Percentiles rank a stretch among this genome's conserved stretches.
Evolutionary conservation across 2,329 filamentous ascomycete genomes (phyloP).

Genomic region (Calonectria naviculata): DNA sequence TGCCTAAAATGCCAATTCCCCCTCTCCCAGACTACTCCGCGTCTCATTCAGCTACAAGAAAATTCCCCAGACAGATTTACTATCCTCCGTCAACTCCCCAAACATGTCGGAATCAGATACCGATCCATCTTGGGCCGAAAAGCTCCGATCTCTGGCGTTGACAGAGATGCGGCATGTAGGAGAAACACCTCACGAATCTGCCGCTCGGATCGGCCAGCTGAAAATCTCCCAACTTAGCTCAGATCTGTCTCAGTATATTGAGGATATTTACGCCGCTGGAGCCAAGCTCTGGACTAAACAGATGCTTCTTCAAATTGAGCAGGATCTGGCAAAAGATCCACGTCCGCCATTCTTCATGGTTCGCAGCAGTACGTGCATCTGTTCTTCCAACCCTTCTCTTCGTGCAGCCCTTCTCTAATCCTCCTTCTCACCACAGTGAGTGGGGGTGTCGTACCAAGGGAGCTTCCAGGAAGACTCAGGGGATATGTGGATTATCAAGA

Average conservation of each 20-base stretch:
- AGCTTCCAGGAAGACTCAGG: too few relatives aligned
- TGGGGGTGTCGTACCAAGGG: not conserved
- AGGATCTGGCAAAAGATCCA: not conserved
- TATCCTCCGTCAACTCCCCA: not conserved
- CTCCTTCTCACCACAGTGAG: not conserved
- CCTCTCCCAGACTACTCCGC: not conserved
- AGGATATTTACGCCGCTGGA: not conserved
- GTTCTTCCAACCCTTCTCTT: not conserved
- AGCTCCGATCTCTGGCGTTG: not conserved
- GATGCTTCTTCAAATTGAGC: not conserved
- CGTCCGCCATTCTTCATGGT: not conserved
- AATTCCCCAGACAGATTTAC: not conserved
- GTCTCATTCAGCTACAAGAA: too few relatives aligned
- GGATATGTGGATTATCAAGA: too few relatives aligned
- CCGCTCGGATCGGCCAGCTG: not conserved
- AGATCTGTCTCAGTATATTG: not conserved
- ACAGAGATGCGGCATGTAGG: not conserved
- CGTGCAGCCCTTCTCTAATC: not conserved
- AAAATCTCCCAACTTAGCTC: not conserved
- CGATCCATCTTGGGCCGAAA: not conserved
- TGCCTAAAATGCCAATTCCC: not conserved
- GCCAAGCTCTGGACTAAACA: conserved; percentile 17
- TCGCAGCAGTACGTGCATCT: not conserved
- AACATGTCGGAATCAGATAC: not conserved
- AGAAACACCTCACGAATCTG: not conserved